phyloP scores from a whole-genome alignment of 495 filamentous ascomycete species.

The Aspergillus coremiiformis region DNA sequence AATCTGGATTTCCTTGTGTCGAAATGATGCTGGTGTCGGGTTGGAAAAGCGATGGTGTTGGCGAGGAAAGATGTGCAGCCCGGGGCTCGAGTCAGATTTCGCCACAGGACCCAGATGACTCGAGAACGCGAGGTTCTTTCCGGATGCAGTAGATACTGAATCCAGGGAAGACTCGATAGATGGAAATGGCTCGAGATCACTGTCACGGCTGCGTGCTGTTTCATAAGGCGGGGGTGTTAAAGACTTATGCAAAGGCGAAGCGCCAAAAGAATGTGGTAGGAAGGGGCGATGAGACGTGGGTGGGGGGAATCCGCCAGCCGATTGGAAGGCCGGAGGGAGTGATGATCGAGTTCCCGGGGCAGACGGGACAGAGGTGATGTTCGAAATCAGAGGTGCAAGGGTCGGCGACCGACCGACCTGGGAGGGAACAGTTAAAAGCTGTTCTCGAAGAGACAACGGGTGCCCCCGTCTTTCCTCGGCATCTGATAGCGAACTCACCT shows the following conservation, averaged over 20 bases:
- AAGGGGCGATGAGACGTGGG: conserved; percentile 40
- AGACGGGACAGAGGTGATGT: conserved; percentile 36
- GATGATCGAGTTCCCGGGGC: conserved; percentile 59
- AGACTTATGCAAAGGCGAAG: conserved; percentile 78
- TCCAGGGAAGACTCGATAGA: conserved; percentile 70
- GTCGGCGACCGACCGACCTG: conserved; percentile 59
- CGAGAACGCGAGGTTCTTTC: conserved; percentile 60
- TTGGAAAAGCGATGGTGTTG: conserved; percentile 45
- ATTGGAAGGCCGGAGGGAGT: conserved; percentile 57
- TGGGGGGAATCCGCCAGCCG: conserved; percentile 27
- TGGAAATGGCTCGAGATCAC: conserved; percentile 68
- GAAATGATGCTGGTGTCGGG: conserved; percentile 37
- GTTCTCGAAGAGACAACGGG: background rate
- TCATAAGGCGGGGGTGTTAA: conserved; percentile 74
- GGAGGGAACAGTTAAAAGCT: conserved; percentile 5
- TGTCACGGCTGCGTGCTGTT: conserved; percentile 43
- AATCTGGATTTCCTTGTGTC: conserved; percentile 61
- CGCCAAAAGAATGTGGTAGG: conserved; percentile 68
- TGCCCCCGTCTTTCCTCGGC: background rate
- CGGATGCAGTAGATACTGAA: conserved; percentile 43
- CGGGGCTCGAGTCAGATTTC: conserved; percentile 46
- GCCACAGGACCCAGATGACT: conserved; percentile 35
- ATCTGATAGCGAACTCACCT: conserved; percentile 23
- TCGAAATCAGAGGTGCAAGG: conserved; percentile 38
- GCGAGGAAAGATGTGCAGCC: conserved; percentile 34